Percentiles rank a stretch among this genome's conserved stretches.
Conservation (phyloP, 2,329 filamentous ascomycete species). For the Pestalotiopsis sp. region DNA sequence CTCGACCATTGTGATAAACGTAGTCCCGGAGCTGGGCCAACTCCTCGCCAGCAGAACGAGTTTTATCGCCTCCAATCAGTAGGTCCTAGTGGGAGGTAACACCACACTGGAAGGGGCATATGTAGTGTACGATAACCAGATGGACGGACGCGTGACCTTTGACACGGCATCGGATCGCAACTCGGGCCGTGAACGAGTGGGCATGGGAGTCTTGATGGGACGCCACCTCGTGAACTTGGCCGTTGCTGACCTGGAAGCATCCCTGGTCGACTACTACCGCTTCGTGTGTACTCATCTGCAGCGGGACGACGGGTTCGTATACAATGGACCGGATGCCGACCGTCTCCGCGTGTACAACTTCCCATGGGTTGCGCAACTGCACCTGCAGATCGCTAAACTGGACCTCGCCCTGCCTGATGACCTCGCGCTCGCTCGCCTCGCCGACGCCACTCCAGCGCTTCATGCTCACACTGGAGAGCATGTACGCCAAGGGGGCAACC, state of each 20-base stretch:
- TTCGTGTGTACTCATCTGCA: background rate
- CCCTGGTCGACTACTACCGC: background rate
- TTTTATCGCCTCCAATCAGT: background rate
- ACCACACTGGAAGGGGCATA: background rate
- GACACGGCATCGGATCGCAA: background rate
- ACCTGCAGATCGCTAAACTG: background rate
- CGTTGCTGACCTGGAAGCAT: background rate
- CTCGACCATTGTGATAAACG: background rate
- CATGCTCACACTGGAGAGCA: background rate
- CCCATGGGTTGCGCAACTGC: background rate
- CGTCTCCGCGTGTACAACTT: background rate
- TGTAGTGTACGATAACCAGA: background rate
- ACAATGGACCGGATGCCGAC: background rate
- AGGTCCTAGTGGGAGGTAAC: background rate
- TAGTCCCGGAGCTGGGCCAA: background rate
- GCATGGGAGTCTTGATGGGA: background rate
- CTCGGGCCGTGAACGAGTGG: background rate
- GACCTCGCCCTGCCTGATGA: background rate
- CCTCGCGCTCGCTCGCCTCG: background rate
- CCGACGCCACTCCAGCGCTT: background rate
- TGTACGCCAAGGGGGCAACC: background rate
- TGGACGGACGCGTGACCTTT: background rate
- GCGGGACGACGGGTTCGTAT: background rate
- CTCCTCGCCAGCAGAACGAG: background rate
- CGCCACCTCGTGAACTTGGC: background rate